Base-by-base conservation (phyloP, 805 yeast species). In the Lipomyces sp. region DNA sequence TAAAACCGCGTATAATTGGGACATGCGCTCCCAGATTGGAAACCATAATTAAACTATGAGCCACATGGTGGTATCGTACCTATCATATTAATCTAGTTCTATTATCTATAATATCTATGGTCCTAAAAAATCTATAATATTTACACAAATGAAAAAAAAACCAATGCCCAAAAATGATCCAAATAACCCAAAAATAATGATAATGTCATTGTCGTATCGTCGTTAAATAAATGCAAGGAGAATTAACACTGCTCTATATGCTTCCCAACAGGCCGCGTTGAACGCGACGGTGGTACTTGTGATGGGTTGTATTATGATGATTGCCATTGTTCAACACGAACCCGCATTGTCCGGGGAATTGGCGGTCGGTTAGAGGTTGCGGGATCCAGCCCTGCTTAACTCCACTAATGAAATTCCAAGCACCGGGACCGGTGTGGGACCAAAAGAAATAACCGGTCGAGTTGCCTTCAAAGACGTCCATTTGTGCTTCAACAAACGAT, bases 361-460 rank as follows among this genome's bases (percentile, higher is more conserved):
- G 77, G 78, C 97, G 86, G 71, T 81, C 86, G 63, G 79, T 77
- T 48, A 92, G 79, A 34, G 97, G 97, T 76, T 85, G 88, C 54
- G 98, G 97, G 84, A 93, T 88, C 57, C 90, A 76, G 39, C 86
- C 87, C 64, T 84, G 77, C 33, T 77, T 80, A 35, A 84, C 78
- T 71, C 93, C 84, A 71, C 81, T 81, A 72, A 83, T 81, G 80
- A 90, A 83, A 79, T 90, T 96, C 98, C 97, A 92, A 75, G 90
- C 97, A 60, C 89, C 77, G 29, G 90, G 81, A 34, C 96, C 90
- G 81, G 91, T 92, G 87, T 90, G 92, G 75, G 89, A 85, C 98
- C 97, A 92, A 82, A 90, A 89, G 67, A 91, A 85, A 97, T 97
- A 92, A 33, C 98, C 98, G 50, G 83, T 83, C 65, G 86, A 59